These are phyloP conservation scores for Brettanomyces custersianus DNA, from an alignment of 805 yeast genomes.

Conservation along the genomic window DNA sequence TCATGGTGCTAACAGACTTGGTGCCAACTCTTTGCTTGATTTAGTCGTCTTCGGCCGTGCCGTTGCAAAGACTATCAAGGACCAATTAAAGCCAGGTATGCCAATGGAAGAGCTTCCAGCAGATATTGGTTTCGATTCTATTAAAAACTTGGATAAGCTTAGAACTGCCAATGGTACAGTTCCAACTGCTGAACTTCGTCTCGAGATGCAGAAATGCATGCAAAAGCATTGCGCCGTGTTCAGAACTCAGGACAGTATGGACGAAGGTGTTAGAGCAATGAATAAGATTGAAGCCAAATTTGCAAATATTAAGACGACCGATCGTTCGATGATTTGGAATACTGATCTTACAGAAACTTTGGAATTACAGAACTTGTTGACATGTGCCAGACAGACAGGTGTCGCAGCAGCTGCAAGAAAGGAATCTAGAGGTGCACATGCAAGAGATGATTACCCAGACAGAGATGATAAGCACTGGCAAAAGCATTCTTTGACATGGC, in stretches of 20 bases:
- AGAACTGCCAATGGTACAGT: slow-evolving; percentile 80
- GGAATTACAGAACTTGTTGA: slow-evolving; percentile 91
- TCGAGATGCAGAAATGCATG: slow-evolving; percentile 92
- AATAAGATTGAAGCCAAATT: slow-evolving; percentile 66
- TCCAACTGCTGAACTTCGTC: slow-evolving; percentile 82
- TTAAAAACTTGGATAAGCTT: slow-evolving; percentile 80
- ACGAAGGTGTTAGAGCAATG: slow-evolving; percentile 81
- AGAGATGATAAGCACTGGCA: slow-evolving; percentile 97
- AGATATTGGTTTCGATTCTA: slow-evolving; percentile 82
- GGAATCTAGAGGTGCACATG: slow-evolving; percentile 99
- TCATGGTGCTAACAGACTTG: slow-evolving; percentile 98
- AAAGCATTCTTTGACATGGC: slow-evolving; percentile 96
- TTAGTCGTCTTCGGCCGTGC: slow-evolving; percentile 98
- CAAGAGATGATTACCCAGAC: slow-evolving; percentile 93
- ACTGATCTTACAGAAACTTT: slow-evolving; percentile 93
- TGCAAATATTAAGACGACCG: slow-evolving; percentile 74
- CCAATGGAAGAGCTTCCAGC: slow-evolving; percentile 79
- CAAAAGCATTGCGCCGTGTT: slow-evolving; percentile 95
- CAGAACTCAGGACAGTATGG: slow-evolving; percentile 87
- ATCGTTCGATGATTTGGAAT: slow-evolving; percentile 98
- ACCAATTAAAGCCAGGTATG: slow-evolving; percentile 75
- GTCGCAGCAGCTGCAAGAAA: slow-evolving; percentile 87
- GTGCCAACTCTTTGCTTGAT: slow-evolving; percentile 95
- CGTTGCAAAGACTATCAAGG: slow-evolving; percentile 85
- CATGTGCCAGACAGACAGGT: slow-evolving; percentile 97